Conservation (phyloP, 306 rosid genomes). For the Cercis canadensis region DNA sequence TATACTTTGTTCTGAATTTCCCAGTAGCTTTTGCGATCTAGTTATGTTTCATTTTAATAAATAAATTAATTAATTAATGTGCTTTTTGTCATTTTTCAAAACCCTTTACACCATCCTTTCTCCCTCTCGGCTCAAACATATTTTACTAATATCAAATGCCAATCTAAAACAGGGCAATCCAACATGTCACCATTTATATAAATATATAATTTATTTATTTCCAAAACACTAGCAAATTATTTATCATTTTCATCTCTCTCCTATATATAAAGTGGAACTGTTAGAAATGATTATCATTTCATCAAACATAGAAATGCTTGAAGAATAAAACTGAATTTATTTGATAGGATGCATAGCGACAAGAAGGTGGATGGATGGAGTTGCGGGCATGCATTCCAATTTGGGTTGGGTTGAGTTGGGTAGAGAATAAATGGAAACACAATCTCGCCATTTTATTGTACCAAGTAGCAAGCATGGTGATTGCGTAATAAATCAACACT, state of each 20-base stretch:
- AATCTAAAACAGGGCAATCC: slow-evolving; percentile 12
- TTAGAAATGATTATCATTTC: too few relatives aligned
- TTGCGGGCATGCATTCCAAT: background rate
- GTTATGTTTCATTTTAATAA: too few relatives aligned
- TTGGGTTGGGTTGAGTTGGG: background rate
- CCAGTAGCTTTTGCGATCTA: background rate
- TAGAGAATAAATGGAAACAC: background rate
- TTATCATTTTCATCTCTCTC: too few relatives aligned
- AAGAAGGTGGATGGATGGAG: background rate
- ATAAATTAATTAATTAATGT: too few relatives aligned
- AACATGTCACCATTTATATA: background rate
- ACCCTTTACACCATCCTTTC: background rate
- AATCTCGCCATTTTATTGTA: too few relatives aligned
- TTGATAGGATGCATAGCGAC: background rate
- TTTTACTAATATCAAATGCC: background rate
- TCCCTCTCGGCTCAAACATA: background rate
- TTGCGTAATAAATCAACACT: slow-evolving; percentile 8
- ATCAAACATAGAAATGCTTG: too few relatives aligned
- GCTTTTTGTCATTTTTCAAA: slow-evolving; percentile 31
- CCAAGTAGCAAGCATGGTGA: background rate
- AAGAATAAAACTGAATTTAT: too few relatives aligned
- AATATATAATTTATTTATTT: background rate
- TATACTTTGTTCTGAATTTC: background rate
- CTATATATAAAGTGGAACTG: too few relatives aligned
- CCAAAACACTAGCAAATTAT: too few relatives aligned